Conservation (phyloP, 2,329 filamentous ascomycete genomes). For the Penicillium sp. region DNA sequence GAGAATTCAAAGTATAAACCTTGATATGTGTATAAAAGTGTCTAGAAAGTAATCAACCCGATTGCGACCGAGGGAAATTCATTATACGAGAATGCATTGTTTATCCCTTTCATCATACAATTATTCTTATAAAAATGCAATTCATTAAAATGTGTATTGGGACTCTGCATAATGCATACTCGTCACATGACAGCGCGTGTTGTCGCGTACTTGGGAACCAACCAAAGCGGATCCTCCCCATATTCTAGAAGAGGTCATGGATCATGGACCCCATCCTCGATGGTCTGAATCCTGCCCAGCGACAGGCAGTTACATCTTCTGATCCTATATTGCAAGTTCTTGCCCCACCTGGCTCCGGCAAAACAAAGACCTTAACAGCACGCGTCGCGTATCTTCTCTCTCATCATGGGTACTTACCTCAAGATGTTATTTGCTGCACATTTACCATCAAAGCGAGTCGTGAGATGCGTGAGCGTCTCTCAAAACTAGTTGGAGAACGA, state of each 20-base stretch:
- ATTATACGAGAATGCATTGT: neutral
- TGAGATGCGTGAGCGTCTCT: constrained; percentile 90
- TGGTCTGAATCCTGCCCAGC: constrained; percentile 65
- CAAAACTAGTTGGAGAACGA: constrained; percentile 74
- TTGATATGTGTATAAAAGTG: no score
- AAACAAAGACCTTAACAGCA: constrained; percentile 92
- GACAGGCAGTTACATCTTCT: constrained; percentile 62
- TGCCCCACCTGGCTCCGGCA: constrained; percentile 70
- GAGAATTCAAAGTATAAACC: neutral
- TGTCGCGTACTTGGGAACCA: constrained; percentile 16
- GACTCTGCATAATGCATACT: neutral
- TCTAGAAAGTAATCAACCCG: neutral
- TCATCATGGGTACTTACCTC: constrained; percentile 69
- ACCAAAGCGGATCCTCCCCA: constrained; percentile 2
- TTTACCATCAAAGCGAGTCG: constrained; percentile 94
- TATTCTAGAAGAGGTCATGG: neutral
- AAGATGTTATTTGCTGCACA: constrained; percentile 90
- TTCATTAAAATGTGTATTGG: neutral
- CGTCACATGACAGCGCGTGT: constrained; percentile 32
- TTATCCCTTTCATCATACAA: neutral
- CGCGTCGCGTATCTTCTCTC: constrained; percentile 86
- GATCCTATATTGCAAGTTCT: constrained; percentile 62
- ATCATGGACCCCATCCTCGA: constrained; percentile 57
- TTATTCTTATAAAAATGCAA: neutral
- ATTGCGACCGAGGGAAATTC: neutral